Conservation (phyloP, 495 filamentous ascomycete species). For the Friedmanniomyces simplex region DNA sequence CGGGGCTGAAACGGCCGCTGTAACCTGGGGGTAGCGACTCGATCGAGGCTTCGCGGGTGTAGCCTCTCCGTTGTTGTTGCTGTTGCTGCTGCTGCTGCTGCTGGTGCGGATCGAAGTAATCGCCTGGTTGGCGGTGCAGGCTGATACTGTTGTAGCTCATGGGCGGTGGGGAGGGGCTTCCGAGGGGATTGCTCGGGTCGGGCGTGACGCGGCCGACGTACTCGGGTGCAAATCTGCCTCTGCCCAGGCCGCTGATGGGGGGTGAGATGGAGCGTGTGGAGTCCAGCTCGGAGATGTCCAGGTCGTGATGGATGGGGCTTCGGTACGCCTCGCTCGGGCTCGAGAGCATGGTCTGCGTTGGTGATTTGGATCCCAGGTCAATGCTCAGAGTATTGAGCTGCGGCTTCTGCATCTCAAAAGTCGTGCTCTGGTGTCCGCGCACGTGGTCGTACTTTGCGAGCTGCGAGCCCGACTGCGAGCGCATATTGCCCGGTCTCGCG, state of each 20-base stretch:
- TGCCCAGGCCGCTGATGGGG: neutral
- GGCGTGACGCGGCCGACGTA: constrained; percentile 4
- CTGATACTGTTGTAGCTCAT: constrained; percentile 10
- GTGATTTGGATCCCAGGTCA: constrained; percentile 5
- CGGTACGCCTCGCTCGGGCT: constrained; percentile 14
- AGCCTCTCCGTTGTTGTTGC: constrained; percentile 5
- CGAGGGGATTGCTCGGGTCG: neutral
- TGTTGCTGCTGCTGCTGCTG: no score
- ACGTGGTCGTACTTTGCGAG: constrained; percentile 47
- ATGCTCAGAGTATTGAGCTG: neutral
- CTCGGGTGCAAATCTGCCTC: neutral
- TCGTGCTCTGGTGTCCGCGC: constrained; percentile 19
- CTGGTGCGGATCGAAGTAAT: constrained; percentile 2
- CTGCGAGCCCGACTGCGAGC: constrained; percentile 52
- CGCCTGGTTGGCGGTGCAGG: constrained; percentile 4
- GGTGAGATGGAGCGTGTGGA: neutral
- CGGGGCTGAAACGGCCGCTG: neutral
- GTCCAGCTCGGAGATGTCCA: neutral
- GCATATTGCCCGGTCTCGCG: constrained; percentile 53
- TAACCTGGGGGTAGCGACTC: neutral
- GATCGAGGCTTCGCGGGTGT: constrained; percentile 1
- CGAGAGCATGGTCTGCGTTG: constrained; percentile 9
- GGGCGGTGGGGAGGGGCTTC: constrained; percentile 12
- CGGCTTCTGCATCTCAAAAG: constrained; percentile 23
- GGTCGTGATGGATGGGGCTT: constrained; percentile 6